Percentiles rank a stretch among this genome's conserved stretches.
phyloP scores from a whole-genome alignment of 768 basidiomycete species.

The Boletales sp. region DNA sequence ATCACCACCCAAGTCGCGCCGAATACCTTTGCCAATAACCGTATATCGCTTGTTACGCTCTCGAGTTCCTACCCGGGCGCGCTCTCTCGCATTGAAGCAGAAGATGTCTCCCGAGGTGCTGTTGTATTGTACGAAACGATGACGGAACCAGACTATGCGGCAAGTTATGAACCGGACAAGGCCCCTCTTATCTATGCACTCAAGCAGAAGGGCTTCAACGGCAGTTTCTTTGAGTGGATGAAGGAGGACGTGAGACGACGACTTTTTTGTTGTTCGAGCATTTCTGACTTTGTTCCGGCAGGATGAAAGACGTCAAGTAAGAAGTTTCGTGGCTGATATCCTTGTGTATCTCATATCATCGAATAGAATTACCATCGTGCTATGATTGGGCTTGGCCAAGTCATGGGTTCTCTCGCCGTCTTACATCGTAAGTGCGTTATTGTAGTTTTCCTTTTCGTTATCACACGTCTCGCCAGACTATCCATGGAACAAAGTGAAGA shows the following conservation, averaged over 20 bases:
- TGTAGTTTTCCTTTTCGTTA: background rate
- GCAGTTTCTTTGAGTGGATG: slow-evolving; percentile 22
- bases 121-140: slow-evolving; percentile 22
- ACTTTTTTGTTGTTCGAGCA: background rate
- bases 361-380: slow-evolving; percentile 20
- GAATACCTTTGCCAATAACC: slow-evolving; percentile 32
- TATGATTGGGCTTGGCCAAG: slow-evolving; percentile 17
- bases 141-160: slow-evolving; percentile 22
- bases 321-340: background rate
- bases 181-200: slow-evolving; percentile 21
- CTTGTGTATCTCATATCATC: background rate
- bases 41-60: slow-evolving; percentile 28
- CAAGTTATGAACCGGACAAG: slow-evolving; percentile 19
- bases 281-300: slow-evolving; percentile 1
- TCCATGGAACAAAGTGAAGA: slow-evolving; percentile 23
- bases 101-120: slow-evolving; percentile 13
- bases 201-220: slow-evolving; percentile 13
- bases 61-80: slow-evolving; percentile 10
- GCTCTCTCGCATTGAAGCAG: slow-evolving; percentile 4
- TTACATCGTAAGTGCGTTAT: slow-evolving; percentile 17
- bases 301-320: slow-evolving; percentile 16
- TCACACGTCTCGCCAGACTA: slow-evolving; percentile 10
- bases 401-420: slow-evolving; percentile 24
- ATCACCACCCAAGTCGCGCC: slow-evolving; percentile 15
- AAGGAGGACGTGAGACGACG: slow-evolving; percentile 14